Conservation (phyloP, 1,284 basidiomycete genomes). For the Leccinum brunneo-olivaceum region DNA sequence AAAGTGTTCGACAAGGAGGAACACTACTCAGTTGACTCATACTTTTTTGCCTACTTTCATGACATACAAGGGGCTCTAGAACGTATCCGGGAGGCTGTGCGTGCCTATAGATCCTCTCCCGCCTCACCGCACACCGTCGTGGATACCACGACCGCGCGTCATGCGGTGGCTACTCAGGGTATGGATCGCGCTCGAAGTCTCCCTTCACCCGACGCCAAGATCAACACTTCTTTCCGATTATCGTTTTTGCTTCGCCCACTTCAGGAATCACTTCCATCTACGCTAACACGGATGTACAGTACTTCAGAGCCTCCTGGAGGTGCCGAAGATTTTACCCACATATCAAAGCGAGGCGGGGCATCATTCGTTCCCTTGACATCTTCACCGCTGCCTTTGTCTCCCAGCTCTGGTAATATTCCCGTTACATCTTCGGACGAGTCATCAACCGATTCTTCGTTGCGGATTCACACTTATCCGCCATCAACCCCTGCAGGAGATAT, state of each 20-base stretch:
- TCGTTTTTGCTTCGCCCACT: constrained; percentile 59
- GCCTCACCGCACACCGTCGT: constrained; percentile 45
- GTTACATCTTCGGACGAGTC: constrained; percentile 7
- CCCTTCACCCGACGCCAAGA: constrained; percentile 27
- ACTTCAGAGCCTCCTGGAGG: constrained; percentile 33
- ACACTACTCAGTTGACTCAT: constrained; percentile 76
- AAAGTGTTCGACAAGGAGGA: constrained; percentile 84
- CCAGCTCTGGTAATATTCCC: constrained; percentile 12
- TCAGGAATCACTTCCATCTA: constrained; percentile 43
- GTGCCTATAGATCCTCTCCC: constrained; percentile 44
- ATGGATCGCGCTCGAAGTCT: constrained; percentile 38
- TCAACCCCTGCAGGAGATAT: constrained; percentile 44
- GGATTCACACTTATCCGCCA: constrained; percentile 71
- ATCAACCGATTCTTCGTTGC: constrained; percentile 20
- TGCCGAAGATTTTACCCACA: constrained; percentile 63
- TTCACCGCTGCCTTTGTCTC: constrained; percentile 16
- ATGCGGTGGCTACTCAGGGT: constrained; percentile 18
- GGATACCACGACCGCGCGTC: constrained; percentile 57
- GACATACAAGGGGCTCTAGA: constrained; percentile 70
- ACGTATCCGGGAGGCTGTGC: constrained; percentile 71
- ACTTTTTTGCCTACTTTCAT: constrained; percentile 90
- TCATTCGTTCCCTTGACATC: constrained; percentile 59
- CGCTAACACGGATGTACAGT: constrained; percentile 27
- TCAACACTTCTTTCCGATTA: constrained; percentile 47
- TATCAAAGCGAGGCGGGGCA: constrained; percentile 45